Evolutionary conservation across 2,329 filamentous ascomycete species (phyloP).

Genomic region (Diaporthe destruens): DNA sequence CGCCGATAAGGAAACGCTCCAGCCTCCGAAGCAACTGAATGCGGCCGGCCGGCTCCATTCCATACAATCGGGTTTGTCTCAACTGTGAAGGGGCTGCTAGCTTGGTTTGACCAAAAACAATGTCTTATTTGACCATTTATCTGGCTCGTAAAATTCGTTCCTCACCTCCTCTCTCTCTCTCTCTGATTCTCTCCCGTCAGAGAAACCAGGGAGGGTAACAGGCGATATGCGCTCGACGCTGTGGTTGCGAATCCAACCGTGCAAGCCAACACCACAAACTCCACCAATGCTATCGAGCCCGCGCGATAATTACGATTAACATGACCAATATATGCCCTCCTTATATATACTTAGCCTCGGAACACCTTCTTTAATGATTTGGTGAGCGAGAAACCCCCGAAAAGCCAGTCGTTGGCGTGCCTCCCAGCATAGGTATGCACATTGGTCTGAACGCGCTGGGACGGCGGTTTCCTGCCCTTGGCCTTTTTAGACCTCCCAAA

Average conservation of each 20-base stretch:
- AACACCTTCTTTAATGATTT: constrained; percentile 30
- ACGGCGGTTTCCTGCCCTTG: constrained; percentile 18
- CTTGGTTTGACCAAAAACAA: background rate
- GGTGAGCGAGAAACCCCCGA: constrained; percentile 39
- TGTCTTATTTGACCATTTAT: constrained; percentile 7
- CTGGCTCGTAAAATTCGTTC: constrained; percentile 6
- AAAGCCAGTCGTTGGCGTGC: constrained; percentile 39
- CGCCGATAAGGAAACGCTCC: constrained; percentile 22
- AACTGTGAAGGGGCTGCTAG: background rate
- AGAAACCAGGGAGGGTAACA: background rate
- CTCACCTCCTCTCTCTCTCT: background rate
- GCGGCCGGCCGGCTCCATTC: background rate
- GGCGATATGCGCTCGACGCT: background rate
- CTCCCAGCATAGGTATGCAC: constrained; percentile 39
- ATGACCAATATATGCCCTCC: background rate
- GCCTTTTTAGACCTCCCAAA: constrained; percentile 34
- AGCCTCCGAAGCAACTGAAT: background rate
- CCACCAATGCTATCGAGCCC: background rate
- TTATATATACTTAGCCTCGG: constrained; percentile 13
- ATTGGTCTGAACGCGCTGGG: constrained; percentile 30
- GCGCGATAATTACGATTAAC: constrained; percentile 28
- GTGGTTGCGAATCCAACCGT: background rate
- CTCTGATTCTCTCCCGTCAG: background rate
- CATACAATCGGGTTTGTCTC: background rate
- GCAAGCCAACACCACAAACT: background rate